Percentiles rank a stretch among this genome's conserved stretches.
Conservation (phyloP, 495 filamentous ascomycete genomes). For the Aspergillus bridgeri region DNA sequence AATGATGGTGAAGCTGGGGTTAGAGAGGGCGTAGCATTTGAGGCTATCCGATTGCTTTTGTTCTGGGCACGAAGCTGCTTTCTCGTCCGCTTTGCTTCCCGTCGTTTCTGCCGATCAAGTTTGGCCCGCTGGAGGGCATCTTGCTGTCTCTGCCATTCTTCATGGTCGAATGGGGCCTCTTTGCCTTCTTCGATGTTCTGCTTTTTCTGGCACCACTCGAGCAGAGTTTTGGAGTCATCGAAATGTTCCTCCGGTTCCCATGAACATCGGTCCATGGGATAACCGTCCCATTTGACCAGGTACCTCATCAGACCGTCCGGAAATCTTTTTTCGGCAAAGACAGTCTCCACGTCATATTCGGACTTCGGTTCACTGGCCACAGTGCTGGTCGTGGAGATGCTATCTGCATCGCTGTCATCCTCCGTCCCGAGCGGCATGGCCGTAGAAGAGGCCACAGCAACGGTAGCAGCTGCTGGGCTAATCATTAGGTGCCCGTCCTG, state of each 20-base stretch:
- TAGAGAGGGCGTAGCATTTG: no score
- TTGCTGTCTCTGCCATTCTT: constrained; percentile 36
- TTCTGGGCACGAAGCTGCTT: constrained; percentile 23
- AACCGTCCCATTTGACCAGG: constrained; percentile 67
- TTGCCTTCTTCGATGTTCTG: constrained; percentile 39
- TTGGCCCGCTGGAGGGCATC: constrained; percentile 24
- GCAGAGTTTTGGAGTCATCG: constrained; percentile 40
- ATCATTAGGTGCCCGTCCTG: background rate
- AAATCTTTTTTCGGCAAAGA: constrained; percentile 45
- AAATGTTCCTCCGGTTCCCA: constrained; percentile 65
- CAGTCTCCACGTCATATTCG: constrained; percentile 43
- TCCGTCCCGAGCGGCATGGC: constrained; percentile 5
- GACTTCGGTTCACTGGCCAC: constrained; percentile 33
- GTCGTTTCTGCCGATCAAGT: constrained; percentile 41
- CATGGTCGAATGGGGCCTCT: constrained; percentile 45
- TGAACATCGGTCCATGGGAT: constrained; percentile 50
- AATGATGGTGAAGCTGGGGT: no score
- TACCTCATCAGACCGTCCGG: constrained; percentile 47
- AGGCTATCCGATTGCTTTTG: background rate
- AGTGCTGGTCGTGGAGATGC: constrained; percentile 62
- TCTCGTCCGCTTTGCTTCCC: constrained; percentile 42
- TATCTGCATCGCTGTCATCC: constrained; percentile 46
- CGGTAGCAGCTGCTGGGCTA: background rate
- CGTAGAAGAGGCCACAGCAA: background rate
- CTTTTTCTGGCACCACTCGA: constrained; percentile 54